Percentiles rank a stretch among this genome's conserved stretches.
phyloP scores from a whole-genome alignment of 2,329 filamentous ascomycete species.

The Penicillium sp. region DNA sequence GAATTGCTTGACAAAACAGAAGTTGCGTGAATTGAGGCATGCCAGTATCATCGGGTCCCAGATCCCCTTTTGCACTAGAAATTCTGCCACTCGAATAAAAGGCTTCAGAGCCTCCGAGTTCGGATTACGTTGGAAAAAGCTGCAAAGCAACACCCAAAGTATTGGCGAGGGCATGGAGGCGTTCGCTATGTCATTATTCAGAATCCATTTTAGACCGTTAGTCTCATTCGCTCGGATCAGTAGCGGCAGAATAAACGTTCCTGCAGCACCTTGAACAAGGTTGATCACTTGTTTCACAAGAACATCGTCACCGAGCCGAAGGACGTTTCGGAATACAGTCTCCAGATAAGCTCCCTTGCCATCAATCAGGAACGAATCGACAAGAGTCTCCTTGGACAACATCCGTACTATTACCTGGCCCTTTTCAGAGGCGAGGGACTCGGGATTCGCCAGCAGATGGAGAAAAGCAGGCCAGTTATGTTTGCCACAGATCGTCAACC shows the following conservation, averaged over 20 bases:
- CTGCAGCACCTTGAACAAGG: neutral
- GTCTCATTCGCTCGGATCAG: neutral
- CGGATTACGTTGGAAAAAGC: neutral
- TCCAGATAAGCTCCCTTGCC: neutral
- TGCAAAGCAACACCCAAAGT: neutral
- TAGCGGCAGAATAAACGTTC: neutral
- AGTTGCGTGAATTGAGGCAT: slow-evolving; percentile 5
- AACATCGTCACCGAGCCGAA: neutral
- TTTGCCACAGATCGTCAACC: slow-evolving; percentile 6
- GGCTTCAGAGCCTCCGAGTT: neutral
- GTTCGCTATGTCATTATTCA: neutral
- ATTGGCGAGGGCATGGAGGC: neutral
- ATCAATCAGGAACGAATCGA: neutral
- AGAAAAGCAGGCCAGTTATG: neutral
- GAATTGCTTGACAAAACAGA: slow-evolving; percentile 8
- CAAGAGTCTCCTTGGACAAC: neutral
- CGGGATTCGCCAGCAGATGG: neutral
- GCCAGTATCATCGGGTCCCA: slow-evolving; percentile 5
- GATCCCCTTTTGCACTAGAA: slow-evolving; percentile 1
- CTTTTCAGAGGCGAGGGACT: neutral
- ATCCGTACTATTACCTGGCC: neutral
- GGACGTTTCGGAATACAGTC: neutral
- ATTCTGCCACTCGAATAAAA: slow-evolving; percentile 5
- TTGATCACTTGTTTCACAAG: neutral
- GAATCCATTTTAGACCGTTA: neutral